A percentile compares a stretch with the other conserved stretches of the same genome.
Evolutionary conservation across 75 land plant species (phyloP).

Genomic region (Chamaecyparis obtusa): DNA sequence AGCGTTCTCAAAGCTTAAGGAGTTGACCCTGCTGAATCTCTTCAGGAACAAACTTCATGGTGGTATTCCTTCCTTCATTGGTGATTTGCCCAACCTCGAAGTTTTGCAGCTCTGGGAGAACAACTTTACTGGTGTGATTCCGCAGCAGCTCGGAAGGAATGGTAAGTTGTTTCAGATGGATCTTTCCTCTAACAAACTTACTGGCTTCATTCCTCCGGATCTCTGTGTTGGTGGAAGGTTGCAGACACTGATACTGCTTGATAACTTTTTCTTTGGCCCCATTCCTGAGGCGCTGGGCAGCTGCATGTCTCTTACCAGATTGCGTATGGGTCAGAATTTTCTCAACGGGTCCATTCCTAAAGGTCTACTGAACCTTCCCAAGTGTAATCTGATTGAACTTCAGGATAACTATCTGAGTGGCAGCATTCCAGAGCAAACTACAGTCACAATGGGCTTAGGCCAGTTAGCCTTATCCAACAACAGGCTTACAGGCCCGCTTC

Average conservation of each 20-base stretch:
- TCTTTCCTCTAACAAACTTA: conserved; percentile 25
- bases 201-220: conserved; percentile 26
- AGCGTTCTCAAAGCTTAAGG: conserved; percentile 48
- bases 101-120: conserved; percentile 74
- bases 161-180: conserved; percentile 20
- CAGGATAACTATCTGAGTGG: conserved; percentile 17
- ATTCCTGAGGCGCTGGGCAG: conserved; percentile 18
- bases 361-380: conserved; percentile 13
- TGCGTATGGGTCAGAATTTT: conserved; percentile 16
- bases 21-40: conserved; percentile 64
- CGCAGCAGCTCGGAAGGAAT: conserved; percentile 17
- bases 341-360: conserved; percentile 17
- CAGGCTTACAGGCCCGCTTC: conserved; percentile 46
- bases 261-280: conserved; percentile 10
- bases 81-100: conserved; percentile 63
- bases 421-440: conserved; percentile 10
- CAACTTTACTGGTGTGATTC: conserved; percentile 36
- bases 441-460: conserved; percentile 18
- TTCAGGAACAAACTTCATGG: conserved; percentile 76
- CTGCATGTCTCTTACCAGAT: background rate
- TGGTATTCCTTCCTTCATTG: conserved; percentile 57
- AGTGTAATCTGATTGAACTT: conserved; percentile 13
- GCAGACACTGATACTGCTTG: conserved; percentile 16
- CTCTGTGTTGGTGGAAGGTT: conserved; percentile 9
- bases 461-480: conserved; percentile 39